Base-by-base conservation (phyloP, 768 basidiomycete genomes). In the Podaxis mareebaensis region DNA sequence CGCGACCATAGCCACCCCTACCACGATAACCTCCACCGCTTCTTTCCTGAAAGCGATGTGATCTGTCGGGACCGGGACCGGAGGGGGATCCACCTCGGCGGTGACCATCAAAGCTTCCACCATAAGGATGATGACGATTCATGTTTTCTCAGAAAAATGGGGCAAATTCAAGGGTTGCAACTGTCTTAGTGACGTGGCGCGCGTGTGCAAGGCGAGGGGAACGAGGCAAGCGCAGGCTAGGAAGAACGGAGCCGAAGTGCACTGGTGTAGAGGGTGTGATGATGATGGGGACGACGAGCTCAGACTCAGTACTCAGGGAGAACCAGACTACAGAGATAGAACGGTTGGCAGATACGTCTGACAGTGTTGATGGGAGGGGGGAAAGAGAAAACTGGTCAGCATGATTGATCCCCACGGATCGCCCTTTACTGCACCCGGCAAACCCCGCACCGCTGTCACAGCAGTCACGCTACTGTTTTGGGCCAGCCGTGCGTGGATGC, bases 81-180 rank as follows among this genome's bases (percentile, higher is more conserved):
- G 82, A 77, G 46, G 86, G 84, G 64, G 84, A 80, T 62, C 87
- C 89, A 53, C 89, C 89, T 72, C 86, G 81, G 52, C 78, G 75
- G 44, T 80, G 76, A 60, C 79, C 78, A 63, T 91, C 91, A 81
- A 85, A 88, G 71, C 79, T 77, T 67, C 82, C 82, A 69, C 85
- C 85, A 77, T 95, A 95, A 26, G 93, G 93, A 84, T 94, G 91
- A 78, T 93, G 92, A 72, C 92, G 91, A 77, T 93, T 92, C 92
- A 95, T 94, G 64, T 68, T 71, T 73, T 73, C 73, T 71, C 65
- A 72, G 64, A 53, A 56, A 67, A 64, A 65, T 61, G 66, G 65
- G 64, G 64, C 55, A 64, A 67, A 60, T 68, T 56, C 63, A 66
- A 60, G 46, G 36, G 54, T 57, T 57, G 61, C 24, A 24, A 33